These are phyloP conservation scores for Trypanosoma avium DNA, from an alignment of 208 protist species.

Conservation along the genomic window DNA sequence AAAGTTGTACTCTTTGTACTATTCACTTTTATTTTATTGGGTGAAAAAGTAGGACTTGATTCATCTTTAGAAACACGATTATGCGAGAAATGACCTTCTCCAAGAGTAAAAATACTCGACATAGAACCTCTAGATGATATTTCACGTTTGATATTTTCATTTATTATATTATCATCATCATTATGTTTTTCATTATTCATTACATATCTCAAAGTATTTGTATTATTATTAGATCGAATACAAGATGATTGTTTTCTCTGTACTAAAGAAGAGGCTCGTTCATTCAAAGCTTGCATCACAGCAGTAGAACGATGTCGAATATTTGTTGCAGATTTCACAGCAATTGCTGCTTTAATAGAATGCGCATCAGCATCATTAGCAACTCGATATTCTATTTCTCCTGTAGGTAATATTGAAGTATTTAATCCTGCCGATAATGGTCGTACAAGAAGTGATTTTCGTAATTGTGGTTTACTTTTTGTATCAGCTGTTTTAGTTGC, in stretches of 20 bases:
- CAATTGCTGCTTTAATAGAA: conserved; percentile 9
- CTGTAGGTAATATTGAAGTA: background rate
- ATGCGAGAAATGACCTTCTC: background rate
- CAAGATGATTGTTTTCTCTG: background rate
- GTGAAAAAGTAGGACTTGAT: too few species aligned
- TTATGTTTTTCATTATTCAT: background rate
- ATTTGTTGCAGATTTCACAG: conserved; percentile 12
- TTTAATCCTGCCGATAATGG: background rate
- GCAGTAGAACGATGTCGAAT: background rate
- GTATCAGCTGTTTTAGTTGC: background rate
- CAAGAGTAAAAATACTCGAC: background rate
- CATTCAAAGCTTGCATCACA: conserved; percentile 4
- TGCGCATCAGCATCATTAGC: background rate
- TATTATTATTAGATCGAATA: background rate
- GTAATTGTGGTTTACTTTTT: background rate
- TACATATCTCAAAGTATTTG: background rate
- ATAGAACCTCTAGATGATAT: background rate
- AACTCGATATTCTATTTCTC: background rate
- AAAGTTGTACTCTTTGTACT: background rate
- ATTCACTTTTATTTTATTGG: too few species aligned
- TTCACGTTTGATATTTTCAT: too few species aligned
- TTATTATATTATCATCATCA: background rate
- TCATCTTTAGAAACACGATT: too few species aligned
- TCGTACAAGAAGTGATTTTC: background rate
- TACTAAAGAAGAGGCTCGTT: background rate